Base-by-base conservation (phyloP, 2,329 filamentous ascomycete genomes). In the Exophiala sp. region DNA sequence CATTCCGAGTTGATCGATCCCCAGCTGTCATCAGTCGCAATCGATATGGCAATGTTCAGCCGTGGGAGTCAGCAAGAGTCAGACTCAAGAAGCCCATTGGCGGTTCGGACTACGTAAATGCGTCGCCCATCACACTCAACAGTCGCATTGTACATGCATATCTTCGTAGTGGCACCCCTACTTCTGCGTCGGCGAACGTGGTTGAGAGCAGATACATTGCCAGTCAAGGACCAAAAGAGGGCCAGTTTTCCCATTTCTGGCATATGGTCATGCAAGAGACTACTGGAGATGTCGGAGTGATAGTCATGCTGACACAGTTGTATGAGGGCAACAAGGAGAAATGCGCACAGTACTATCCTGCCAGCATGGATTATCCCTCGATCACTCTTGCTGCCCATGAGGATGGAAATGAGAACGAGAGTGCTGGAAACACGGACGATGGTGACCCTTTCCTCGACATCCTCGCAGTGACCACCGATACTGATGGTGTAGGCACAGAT, bases 231-330 rank as follows among this genome's bases (percentile, higher is more conserved):
- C 93, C 93, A 4, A 95, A 90, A 63, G 68, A 76, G 52, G 79
- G 80, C 21, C 87, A 86, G 13, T 76, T 85, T 48, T 80, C 83
- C 58, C 88, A 95, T 64, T 86, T 95, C 58, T 98, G 91, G 87
- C 87, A 93, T 64, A 98, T 98, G 93, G 75, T 96, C 29, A 86
- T 87, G 65, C 83, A 94, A 62, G 88, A 94, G 67, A 80, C 75
- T n/a, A 27, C 46, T 2, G 68, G 70, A 21, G 81, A 83, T 39
- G 81, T 85, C 2, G 88, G 82, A 1, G 88, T 97, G 49, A 84
- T 97, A 46, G 83, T 97, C 50, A 96, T 97, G 87, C 79, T 98
- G 55, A 98, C 91, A 2, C 88, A 89, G 65, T 91, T 88, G 21
- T 77, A 86, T 63, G 91, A 97, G 68, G 76, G 78, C 24, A 78